These are phyloP conservation scores for Rhodofomes roseus DNA, from an alignment of 1,284 basidiomycete genomes.

Conservation along the genomic window DNA sequence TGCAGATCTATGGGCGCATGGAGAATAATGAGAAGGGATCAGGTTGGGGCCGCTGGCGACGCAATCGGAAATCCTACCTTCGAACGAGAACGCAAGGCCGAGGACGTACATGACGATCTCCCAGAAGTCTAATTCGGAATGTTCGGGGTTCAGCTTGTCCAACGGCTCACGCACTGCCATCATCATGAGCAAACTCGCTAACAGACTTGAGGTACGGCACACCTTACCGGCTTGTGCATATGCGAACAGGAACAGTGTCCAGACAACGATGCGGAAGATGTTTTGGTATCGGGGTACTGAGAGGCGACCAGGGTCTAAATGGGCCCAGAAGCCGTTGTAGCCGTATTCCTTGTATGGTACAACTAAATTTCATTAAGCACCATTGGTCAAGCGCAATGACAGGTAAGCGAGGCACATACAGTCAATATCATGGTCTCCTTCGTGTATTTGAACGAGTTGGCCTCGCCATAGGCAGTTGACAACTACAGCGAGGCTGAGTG, in stretches of 20 bases:
- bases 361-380: slow-evolving; percentile 38
- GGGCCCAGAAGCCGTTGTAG: slow-evolving; percentile 59
- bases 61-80: slow-evolving; percentile 48
- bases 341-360: slow-evolving; percentile 52
- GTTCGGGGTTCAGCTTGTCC: slow-evolving; percentile 51
- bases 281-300: slow-evolving; percentile 88
- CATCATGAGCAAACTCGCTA: background rate
- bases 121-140: slow-evolving; percentile 64
- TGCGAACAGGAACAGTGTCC: slow-evolving; percentile 81
- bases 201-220: slow-evolving; percentile 3
- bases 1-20: slow-evolving; percentile 45
- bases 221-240: slow-evolving; percentile 81
- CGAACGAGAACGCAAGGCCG: slow-evolving; percentile 70
- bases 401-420: slow-evolving; percentile 39
- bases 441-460: slow-evolving; percentile 76
- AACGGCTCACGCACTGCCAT: slow-evolving; percentile 66
- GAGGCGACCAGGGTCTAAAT: slow-evolving; percentile 75
- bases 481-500: slow-evolving; percentile 35
- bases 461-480: slow-evolving; percentile 77
- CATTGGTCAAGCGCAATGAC: background rate
- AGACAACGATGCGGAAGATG: slow-evolving; percentile 70
- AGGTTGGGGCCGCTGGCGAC: background rate
- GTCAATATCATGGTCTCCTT: slow-evolving; percentile 64
- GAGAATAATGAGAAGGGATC: background rate
- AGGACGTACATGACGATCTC: slow-evolving; percentile 77